Evolutionary conservation across 2,329 filamentous ascomycete species (phyloP).

Genomic region (Helicocarpus griseus): DNA sequence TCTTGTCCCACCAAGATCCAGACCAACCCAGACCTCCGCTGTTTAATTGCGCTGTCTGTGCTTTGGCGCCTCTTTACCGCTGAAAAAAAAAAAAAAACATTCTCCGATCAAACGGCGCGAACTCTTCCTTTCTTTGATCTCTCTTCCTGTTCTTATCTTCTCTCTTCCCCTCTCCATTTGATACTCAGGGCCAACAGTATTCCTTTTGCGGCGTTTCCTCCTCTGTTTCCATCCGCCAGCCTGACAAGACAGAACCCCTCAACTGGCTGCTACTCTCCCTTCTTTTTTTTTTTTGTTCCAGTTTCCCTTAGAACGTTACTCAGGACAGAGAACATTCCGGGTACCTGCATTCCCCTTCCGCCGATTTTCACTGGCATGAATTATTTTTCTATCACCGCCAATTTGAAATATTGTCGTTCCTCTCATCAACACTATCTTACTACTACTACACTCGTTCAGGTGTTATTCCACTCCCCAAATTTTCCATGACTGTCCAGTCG

Average conservation of each 20-base stretch:
- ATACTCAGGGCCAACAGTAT: neutral
- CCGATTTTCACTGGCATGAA: neutral
- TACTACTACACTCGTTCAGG: neutral
- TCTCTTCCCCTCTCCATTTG: neutral
- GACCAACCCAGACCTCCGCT: neutral
- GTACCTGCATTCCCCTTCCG: neutral
- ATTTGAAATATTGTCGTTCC: neutral
- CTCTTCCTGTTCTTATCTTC: no score
- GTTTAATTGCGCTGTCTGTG: neutral
- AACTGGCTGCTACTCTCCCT: neutral
- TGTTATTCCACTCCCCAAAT: neutral
- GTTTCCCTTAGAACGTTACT: no score
- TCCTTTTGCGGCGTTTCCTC: neutral
- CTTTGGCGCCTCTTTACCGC: neutral
- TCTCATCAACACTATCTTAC: neutral
- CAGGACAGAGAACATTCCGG: neutral
- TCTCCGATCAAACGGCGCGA: neutral
- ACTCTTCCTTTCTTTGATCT: neutral
- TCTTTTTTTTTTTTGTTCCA: neutral
- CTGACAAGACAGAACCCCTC: neutral
- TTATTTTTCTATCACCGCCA: neutral
- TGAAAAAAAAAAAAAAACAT: neutral
- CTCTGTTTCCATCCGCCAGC: neutral
- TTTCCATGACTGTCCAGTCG: neutral
- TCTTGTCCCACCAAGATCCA: neutral